phyloP scores from a whole-genome alignment of 108 stramenopile species.

The Cyclotella atomus region DNA sequence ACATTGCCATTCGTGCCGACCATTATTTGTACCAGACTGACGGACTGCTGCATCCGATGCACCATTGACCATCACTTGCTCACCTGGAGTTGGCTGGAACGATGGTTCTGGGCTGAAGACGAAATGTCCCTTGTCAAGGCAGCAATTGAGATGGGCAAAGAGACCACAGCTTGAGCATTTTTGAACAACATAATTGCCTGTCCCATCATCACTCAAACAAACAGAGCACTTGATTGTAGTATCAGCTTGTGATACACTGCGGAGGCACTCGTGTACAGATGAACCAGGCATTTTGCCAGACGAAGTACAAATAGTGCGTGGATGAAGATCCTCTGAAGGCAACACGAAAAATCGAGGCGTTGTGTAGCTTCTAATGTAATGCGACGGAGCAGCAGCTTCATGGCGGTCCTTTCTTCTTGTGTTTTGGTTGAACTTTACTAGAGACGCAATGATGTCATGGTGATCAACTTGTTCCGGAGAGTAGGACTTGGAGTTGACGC shows the following conservation, averaged over 20 bases:
- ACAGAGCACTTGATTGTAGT: constrained; percentile 50
- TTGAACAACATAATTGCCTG: constrained; percentile 36
- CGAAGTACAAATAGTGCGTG: constrained; percentile 57
- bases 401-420: constrained; percentile 8
- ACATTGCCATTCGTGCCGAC: constrained; percentile 34
- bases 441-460: constrained; percentile 28
- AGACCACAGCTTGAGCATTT: constrained; percentile 63
- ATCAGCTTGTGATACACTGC: constrained; percentile 19
- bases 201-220: constrained; percentile 60
- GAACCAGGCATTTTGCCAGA: constrained; percentile 55
- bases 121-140: constrained; percentile 49
- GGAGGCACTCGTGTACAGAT: constrained; percentile 35
- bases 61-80: neutral
- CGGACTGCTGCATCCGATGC: neutral
- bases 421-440: constrained; percentile 41
- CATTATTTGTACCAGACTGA: neutral
- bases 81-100: neutral
- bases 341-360: constrained; percentile 55
- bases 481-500: constrained; percentile 7
- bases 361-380: constrained; percentile 8
- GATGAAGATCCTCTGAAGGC: constrained; percentile 54
- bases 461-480: constrained; percentile 19
- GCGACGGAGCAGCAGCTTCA: neutral
- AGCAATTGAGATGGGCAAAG: constrained; percentile 57
- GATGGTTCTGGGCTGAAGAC: neutral